A percentile compares a stretch with the other conserved stretches of the same genome.
Evolutionary conservation across 345 rosid genomes (phyloP).

Genomic region (Clausena lansium): DNA sequence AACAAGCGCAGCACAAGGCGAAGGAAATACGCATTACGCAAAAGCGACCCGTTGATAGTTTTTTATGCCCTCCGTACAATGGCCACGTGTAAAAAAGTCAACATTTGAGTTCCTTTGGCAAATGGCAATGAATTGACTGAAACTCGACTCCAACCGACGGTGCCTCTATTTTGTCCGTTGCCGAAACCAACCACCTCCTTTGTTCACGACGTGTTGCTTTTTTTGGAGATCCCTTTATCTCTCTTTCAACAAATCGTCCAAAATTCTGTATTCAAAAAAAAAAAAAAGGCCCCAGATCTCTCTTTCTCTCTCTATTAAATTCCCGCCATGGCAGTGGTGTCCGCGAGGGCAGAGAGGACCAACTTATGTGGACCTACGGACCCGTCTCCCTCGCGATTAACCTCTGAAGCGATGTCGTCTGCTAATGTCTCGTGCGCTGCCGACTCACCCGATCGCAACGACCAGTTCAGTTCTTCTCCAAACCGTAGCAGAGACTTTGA

Average conservation of each 20-base stretch:
- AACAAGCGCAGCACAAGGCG: not conserved
- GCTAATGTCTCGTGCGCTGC: constrained; percentile 30
- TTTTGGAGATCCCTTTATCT: not conserved
- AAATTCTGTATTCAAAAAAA: not conserved
- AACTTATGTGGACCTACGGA: constrained; percentile 33
- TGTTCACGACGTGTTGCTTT: not conserved
- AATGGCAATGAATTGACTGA: constrained; percentile 21
- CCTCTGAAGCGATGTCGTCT: constrained; percentile 37
- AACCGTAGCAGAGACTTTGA: constrained; percentile 48
- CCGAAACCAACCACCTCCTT: not conserved
- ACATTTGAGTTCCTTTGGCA: constrained; percentile 6
- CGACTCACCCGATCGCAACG: constrained; percentile 55
- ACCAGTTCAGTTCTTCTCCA: constrained; percentile 45
- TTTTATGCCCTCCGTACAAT: not conserved
- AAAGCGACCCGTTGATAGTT: not conserved
- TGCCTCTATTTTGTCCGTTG: constrained; percentile 6
- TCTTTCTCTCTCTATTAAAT: not conserved
- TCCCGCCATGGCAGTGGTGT: constrained; percentile 43
- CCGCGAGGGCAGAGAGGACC: constrained; percentile 36
- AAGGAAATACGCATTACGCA: not conserved
- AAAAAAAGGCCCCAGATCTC: constrained; percentile 7
- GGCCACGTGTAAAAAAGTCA: constrained; percentile 28
- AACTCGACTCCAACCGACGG: not conserved
- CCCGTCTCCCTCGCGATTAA: constrained; percentile 28
- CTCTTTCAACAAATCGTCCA: not conserved